Evolutionary conservation across 495 filamentous ascomycete genomes (phyloP).

Genomic region (Chaetomium tenue): DNA sequence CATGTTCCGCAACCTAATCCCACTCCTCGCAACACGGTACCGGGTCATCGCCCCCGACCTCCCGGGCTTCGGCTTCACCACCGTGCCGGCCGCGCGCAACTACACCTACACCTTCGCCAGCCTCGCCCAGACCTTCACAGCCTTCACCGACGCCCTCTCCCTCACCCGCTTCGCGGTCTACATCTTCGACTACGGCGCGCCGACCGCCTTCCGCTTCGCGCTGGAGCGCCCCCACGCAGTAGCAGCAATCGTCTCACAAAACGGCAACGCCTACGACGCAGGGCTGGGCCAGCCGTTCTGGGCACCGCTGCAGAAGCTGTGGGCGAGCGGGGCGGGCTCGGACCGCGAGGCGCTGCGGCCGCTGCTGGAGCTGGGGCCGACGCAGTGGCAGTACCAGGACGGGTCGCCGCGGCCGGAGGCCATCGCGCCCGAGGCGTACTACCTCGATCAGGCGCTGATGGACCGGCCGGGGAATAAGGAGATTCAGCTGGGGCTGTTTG

Average conservation of each 20-base stretch:
- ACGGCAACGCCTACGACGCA: conserved; percentile 63
- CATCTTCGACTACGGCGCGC: conserved; percentile 68
- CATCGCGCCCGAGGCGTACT: conserved; percentile 53
- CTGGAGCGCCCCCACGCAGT: conserved; percentile 49
- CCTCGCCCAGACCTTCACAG: conserved; percentile 47
- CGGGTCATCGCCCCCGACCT: conserved; percentile 61
- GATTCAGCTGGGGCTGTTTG: conserved; percentile 58
- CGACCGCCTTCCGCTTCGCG: conserved; percentile 55
- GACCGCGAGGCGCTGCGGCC: conserved; percentile 42
- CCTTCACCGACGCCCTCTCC: conserved; percentile 48
- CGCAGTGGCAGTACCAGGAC: conserved; percentile 55
- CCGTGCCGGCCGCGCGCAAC: conserved; percentile 40
- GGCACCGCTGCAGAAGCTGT: conserved; percentile 50
- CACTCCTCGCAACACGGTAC: conserved; percentile 52
- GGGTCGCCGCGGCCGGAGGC: conserved; percentile 41
- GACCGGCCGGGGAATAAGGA: conserved; percentile 53
- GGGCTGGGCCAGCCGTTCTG: conserved; percentile 57
- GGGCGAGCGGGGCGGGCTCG: conserved; percentile 42
- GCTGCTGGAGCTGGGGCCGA: conserved; percentile 48
- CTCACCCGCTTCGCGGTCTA: conserved; percentile 55
- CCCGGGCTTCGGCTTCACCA: conserved; percentile 62
- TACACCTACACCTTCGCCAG: conserved; percentile 56
- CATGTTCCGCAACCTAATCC: conserved; percentile 61
- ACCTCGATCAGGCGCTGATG: conserved; percentile 53
- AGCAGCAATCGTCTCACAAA: conserved; percentile 58